phyloP scores from a whole-genome alignment of 1,284 basidiomycete genomes.

The Cryptococcus neoformans region DNA sequence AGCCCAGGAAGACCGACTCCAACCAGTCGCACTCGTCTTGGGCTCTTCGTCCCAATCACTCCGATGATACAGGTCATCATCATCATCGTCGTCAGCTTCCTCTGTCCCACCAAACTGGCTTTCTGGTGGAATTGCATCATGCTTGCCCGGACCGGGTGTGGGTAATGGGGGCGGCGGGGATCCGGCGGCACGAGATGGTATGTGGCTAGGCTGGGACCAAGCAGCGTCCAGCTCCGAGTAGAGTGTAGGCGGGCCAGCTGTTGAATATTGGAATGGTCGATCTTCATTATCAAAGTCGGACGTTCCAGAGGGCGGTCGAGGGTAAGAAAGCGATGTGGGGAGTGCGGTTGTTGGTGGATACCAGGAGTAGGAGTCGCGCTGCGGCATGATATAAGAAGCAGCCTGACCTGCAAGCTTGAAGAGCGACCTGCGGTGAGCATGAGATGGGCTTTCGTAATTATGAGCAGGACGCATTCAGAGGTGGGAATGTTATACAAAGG shows the following conservation, averaged over 20 bases:
- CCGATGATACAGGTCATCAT: slow-evolving; percentile 21
- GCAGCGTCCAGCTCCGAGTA: slow-evolving; percentile 14
- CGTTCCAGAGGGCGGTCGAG: not conserved
- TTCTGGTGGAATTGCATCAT: not conserved
- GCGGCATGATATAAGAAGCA: not conserved
- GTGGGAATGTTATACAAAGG: not conserved
- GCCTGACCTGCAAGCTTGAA: too few relatives aligned
- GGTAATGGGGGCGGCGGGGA: not conserved
- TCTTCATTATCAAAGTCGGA: slow-evolving; percentile 8
- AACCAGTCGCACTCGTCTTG: slow-evolving; percentile 7
- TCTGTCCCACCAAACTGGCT: not conserved
- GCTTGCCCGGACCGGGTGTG: not conserved
- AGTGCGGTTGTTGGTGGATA: not conserved
- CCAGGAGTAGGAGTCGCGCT: not conserved
- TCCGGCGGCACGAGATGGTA: not conserved
- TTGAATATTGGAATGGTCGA: slow-evolving; percentile 29
- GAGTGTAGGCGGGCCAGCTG: slow-evolving; percentile 24
- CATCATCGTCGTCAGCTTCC: slow-evolving; percentile 2
- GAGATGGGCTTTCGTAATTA: too few relatives aligned
- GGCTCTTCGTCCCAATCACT: slow-evolving; percentile 18
- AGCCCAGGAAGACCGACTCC: slow-evolving; percentile 13
- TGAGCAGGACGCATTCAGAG: too few relatives aligned
- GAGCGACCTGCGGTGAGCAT: too few relatives aligned
- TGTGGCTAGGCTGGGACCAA: slow-evolving; percentile 5
- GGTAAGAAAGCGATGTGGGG: not conserved